A percentile compares a stretch with the other conserved stretches of the same genome.
Evolutionary conservation across 2,329 filamentous ascomycete species (phyloP).

Genomic region (Talaromyces funiculosus): DNA sequence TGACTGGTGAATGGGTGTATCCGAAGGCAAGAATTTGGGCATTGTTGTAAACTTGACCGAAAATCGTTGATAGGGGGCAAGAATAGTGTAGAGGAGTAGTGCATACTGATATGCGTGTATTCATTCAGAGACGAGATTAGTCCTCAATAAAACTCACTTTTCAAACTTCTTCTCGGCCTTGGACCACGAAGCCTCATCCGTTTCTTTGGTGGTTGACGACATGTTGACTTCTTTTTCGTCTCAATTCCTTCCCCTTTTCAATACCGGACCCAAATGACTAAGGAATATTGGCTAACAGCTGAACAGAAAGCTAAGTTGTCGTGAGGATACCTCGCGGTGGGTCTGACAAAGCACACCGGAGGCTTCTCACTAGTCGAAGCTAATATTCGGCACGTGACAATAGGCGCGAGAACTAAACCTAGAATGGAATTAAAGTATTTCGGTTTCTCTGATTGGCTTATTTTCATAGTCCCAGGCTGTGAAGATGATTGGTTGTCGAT

Average conservation of each 20-base stretch:
- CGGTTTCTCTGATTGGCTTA: background rate
- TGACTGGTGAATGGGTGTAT: background rate
- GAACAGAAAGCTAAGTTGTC: background rate
- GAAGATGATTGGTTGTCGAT: background rate
- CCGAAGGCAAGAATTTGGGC: background rate
- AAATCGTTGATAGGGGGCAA: background rate
- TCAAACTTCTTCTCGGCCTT: constrained; percentile 58
- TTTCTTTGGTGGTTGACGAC: constrained; percentile 19
- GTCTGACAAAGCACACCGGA: background rate
- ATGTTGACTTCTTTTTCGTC: constrained; percentile 12
- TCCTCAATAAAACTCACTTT: constrained; percentile 43
- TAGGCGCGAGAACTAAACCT: background rate
- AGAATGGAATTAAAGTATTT: background rate
- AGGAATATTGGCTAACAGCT: background rate
- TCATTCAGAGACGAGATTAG: background rate
- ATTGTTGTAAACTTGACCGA: background rate
- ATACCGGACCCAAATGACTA: background rate
- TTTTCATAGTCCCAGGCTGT: background rate
- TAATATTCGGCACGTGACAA: background rate
- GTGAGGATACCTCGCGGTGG: background rate
- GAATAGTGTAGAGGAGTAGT: background rate
- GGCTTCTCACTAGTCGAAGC: background rate
- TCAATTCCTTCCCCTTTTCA: too few species aligned
- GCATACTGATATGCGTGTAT: background rate
- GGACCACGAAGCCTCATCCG: constrained; percentile 42